phyloP scores from a whole-genome alignment of 2,329 filamentous ascomycete genomes.

The Aspergillus ibericus region DNA sequence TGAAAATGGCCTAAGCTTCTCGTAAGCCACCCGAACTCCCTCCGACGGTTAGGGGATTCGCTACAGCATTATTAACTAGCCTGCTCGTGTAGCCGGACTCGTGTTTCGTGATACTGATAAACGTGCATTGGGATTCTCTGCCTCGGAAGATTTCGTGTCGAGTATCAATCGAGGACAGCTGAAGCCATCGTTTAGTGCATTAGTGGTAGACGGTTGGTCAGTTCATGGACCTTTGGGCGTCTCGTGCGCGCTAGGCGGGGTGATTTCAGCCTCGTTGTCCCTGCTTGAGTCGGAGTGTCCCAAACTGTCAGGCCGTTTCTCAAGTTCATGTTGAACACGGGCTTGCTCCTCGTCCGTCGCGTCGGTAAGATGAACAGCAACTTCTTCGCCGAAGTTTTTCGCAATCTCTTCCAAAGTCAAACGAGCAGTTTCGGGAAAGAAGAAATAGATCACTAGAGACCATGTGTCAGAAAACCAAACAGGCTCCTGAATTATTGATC shows the following conservation, averaged over 20 bases:
- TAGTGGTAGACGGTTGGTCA: background rate
- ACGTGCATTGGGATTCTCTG: background rate
- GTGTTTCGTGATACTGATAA: background rate
- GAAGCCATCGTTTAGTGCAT: background rate
- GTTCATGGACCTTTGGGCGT: background rate
- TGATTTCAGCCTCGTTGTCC: background rate
- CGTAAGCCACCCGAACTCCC: background rate
- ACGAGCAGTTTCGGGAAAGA: conserved; percentile 45
- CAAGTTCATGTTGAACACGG: conserved; percentile 14
- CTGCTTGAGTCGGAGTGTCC: background rate
- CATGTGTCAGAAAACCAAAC: conserved; percentile 5
- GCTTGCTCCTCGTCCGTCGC: conserved; percentile 42
- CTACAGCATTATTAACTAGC: background rate
- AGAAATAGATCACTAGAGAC: conserved; percentile 44
- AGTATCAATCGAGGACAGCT: background rate
- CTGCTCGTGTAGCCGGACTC: background rate
- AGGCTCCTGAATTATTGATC: background rate
- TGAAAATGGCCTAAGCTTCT: background rate
- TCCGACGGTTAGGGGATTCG: background rate
- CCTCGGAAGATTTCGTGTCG: no score
- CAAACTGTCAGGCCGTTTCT: background rate
- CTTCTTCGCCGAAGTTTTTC: conserved; percentile 52
- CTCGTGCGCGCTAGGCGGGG: background rate
- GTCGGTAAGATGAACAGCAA: conserved; percentile 49
- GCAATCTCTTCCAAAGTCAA: conserved; percentile 50